Evolutionary conservation across 2,329 filamentous ascomycete species (phyloP).

Genomic region (Aspergillus alliaceus): DNA sequence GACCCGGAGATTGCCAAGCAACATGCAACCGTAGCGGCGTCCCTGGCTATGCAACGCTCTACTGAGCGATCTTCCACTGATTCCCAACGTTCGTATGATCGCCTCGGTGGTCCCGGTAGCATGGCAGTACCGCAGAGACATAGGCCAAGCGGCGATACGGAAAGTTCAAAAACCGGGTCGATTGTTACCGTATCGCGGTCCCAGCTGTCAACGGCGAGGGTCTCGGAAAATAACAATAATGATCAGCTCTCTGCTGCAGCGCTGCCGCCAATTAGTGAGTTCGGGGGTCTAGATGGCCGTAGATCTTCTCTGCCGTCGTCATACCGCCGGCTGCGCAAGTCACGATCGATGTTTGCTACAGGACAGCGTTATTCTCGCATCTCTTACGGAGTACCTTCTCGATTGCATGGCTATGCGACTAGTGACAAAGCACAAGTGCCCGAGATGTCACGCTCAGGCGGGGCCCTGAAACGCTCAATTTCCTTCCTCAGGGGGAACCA

Average conservation of each 20-base stretch:
- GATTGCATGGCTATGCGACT: constrained; percentile 8
- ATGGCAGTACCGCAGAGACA: constrained; percentile 28
- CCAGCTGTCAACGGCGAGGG: constrained; percentile 4
- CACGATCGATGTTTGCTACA: constrained; percentile 50
- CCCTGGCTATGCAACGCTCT: constrained; percentile 42
- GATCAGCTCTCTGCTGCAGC: constrained; percentile 17
- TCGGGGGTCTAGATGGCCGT: constrained; percentile 33
- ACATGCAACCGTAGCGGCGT: constrained; percentile 44
- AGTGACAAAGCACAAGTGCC: not conserved
- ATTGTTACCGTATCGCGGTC: constrained; percentile 2
- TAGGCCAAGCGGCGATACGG: constrained; percentile 15
- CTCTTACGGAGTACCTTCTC: constrained; percentile 14
- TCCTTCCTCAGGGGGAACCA: constrained; percentile 41
- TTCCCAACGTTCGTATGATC: constrained; percentile 28
- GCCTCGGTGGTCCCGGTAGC: constrained; percentile 27
- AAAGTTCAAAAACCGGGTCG: constrained; percentile 12
- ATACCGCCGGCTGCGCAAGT: constrained; percentile 47
- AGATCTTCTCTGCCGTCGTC: constrained; percentile 46
- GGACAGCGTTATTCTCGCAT: constrained; percentile 30
- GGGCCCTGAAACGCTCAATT: constrained; percentile 41
- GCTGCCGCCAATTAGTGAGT: constrained; percentile 32
- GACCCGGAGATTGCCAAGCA: constrained; percentile 30
- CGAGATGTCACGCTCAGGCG: constrained; percentile 14
- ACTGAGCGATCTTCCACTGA: constrained; percentile 28
- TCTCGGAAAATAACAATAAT: not conserved